phyloP scores from a whole-genome alignment of 129 eudicot species.

The Helichrysum umbraculigerum region DNA sequence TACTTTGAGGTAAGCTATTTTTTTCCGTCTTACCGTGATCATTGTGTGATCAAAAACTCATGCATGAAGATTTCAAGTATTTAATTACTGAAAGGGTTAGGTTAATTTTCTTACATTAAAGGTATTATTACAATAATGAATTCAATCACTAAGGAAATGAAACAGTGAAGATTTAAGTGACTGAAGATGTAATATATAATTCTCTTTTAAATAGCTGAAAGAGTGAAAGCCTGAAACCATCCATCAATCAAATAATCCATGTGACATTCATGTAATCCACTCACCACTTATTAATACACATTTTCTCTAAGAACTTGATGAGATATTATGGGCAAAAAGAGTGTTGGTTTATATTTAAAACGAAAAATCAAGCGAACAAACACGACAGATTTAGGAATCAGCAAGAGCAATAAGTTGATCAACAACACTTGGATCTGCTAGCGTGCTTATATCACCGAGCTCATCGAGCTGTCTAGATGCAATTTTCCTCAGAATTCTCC shows the following conservation, averaged over 20 bases:
- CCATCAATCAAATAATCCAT: conserved; percentile 7
- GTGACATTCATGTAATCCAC: conserved; percentile 1
- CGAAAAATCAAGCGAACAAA: not conserved
- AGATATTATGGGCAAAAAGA: not conserved
- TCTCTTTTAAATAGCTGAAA: not conserved
- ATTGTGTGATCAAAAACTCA: no score
- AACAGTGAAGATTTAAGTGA: not conserved
- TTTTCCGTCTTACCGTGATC: no score
- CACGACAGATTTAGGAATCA: conserved; percentile 36
- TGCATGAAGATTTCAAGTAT: not conserved
- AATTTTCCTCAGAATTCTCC: conserved; percentile 89
- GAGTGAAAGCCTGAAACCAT: not conserved
- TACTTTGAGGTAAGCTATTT: no score
- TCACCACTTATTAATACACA: conserved; percentile 17
- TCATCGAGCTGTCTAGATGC: conserved; percentile 87
- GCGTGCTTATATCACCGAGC: conserved; percentile 94
- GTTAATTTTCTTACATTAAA: not conserved
- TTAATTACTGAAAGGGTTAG: not conserved
- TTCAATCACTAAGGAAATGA: conserved; percentile 1
- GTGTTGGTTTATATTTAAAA: not conserved
- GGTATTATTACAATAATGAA: not conserved
- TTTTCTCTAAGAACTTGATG: conserved; percentile 9
- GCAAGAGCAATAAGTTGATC: conserved; percentile 89
- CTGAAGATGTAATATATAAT: not conserved
- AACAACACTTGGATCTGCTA: conserved; percentile 86